Conservation (phyloP, 805 yeast species). For the Wickerhamia fluorescens region DNA sequence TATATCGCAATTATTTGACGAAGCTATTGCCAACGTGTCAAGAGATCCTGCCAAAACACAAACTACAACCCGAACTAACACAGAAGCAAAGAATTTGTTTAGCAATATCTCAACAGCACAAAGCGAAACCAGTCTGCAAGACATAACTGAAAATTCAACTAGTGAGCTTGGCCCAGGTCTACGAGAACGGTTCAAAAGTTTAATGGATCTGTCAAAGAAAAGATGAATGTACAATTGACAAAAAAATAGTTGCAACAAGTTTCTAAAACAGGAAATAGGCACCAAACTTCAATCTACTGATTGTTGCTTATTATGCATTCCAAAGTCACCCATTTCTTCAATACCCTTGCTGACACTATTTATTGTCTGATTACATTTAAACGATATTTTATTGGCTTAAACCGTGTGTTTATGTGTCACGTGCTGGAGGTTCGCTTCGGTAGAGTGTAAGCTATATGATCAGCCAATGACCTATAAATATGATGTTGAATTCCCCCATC, state of each 20-base stretch:
- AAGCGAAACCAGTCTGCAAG: conserved; percentile 5
- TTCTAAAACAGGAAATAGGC: too few species aligned
- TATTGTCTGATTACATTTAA: too few species aligned
- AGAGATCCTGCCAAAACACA: not conserved
- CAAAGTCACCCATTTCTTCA: conserved; percentile 1
- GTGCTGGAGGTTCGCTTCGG: too few species aligned
- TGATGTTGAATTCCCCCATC: too few species aligned
- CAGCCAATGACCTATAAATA: too few species aligned
- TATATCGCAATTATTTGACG: conserved; percentile 27
- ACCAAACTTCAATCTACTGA: too few species aligned
- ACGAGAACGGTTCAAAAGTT: conserved; percentile 15
- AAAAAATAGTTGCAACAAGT: conserved; percentile 1
- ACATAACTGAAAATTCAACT: conserved; percentile 13
- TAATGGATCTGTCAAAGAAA: conserved; percentile 3
- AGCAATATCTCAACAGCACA: conserved; percentile 6
- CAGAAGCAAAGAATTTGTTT: conserved; percentile 8
- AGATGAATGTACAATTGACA: conserved; percentile 1
- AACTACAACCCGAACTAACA: conserved; percentile 3
- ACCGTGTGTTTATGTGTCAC: too few species aligned
- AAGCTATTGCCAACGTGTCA: conserved; percentile 11
- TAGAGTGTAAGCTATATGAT: too few species aligned
- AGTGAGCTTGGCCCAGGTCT: conserved; percentile 17
- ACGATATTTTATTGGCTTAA: too few species aligned
- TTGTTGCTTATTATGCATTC: conserved; percentile 1
- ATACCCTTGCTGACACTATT: conserved; percentile 4